Percentiles rank a stretch among this genome's conserved stretches.
Conservation (phyloP, 2,329 filamentous ascomycete species). For the Thelonectria blattea region DNA sequence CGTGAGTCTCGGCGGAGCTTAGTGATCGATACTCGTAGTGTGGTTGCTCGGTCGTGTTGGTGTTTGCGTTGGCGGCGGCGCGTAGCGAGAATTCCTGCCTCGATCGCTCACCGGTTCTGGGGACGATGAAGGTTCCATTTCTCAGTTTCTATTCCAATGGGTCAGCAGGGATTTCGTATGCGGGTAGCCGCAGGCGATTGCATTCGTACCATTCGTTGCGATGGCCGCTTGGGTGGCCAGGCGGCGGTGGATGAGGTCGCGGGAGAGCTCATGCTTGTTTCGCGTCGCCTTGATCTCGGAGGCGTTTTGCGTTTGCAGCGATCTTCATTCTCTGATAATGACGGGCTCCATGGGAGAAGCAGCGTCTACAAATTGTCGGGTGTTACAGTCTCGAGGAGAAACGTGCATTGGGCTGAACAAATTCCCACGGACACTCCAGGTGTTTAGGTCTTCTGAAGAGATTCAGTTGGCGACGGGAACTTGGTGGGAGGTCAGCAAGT, state of each 20-base stretch:
- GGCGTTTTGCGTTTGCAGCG: slow-evolving; percentile 28
- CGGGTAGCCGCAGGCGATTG: background rate
- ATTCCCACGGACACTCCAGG: background rate
- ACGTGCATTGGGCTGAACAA: background rate
- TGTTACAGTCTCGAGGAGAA: no score
- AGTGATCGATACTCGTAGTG: slow-evolving; percentile 27
- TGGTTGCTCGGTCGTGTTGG: slow-evolving; percentile 12
- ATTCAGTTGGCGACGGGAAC: background rate
- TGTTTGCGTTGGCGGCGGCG: slow-evolving; percentile 46
- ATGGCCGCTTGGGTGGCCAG: slow-evolving; percentile 52
- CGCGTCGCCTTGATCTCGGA: slow-evolving; percentile 35
- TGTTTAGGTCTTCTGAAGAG: background rate
- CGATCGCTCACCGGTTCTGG: slow-evolving; percentile 83
- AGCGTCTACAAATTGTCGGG: slow-evolving; percentile 1
- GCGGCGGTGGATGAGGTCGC: slow-evolving; percentile 40
- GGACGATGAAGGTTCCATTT: slow-evolving; percentile 86
- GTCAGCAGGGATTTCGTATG: slow-evolving; percentile 19
- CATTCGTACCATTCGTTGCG: slow-evolving; percentile 53
- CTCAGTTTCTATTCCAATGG: slow-evolving; percentile 66
- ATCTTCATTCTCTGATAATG: slow-evolving; percentile 33
- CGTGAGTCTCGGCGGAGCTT: slow-evolving; percentile 39
- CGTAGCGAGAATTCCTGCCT: slow-evolving; percentile 81
- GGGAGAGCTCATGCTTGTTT: slow-evolving; percentile 52
- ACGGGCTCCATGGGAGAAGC: slow-evolving; percentile 27
- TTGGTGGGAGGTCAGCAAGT: background rate